phyloP scores from a whole-genome alignment of 1,139 yeast species.

The Pneumocystis wakefieldiae region DNA sequence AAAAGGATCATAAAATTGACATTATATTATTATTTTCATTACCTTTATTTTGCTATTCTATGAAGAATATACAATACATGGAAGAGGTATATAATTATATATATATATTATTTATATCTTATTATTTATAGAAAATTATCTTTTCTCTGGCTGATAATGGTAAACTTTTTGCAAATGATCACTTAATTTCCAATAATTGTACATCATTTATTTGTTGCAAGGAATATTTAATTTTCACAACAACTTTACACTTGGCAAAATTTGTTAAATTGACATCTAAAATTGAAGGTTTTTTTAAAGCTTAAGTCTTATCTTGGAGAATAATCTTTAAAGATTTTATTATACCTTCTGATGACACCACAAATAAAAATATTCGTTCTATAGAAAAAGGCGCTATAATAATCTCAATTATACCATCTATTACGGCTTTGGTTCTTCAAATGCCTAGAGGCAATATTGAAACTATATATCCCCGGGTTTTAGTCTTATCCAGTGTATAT shows the following conservation, averaged over 20 bases:
- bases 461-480: constrained; percentile 80
- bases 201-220: constrained; percentile 70
- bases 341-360: constrained; percentile 10
- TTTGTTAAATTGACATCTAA: constrained; percentile 54
- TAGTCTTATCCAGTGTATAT: constrained; percentile 78
- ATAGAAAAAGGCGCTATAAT: constrained; percentile 83
- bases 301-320: constrained; percentile 23
- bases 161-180: constrained; percentile 50
- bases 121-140: constrained; percentile 24
- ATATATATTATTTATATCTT: constrained; percentile 1
- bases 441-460: constrained; percentile 95
- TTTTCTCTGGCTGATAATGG: constrained; percentile 67
- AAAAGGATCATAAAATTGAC: not conserved
- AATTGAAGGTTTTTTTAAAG: constrained; percentile 20
- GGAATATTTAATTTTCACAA: constrained; percentile 62
- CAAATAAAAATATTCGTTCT: constrained; percentile 72
- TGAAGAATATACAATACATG: constrained; percentile 5
- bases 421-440: constrained; percentile 68
- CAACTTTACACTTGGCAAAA: constrained; percentile 72
- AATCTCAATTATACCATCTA: constrained; percentile 69
- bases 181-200: constrained; percentile 56
- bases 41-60: not conserved
- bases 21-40: not conserved
- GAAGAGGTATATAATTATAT: constrained; percentile 8
- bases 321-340: constrained; percentile 18